Evolutionary conservation across 1,139 yeast genomes (phyloP).

Genomic region (Kodamaea arcana): DNA sequence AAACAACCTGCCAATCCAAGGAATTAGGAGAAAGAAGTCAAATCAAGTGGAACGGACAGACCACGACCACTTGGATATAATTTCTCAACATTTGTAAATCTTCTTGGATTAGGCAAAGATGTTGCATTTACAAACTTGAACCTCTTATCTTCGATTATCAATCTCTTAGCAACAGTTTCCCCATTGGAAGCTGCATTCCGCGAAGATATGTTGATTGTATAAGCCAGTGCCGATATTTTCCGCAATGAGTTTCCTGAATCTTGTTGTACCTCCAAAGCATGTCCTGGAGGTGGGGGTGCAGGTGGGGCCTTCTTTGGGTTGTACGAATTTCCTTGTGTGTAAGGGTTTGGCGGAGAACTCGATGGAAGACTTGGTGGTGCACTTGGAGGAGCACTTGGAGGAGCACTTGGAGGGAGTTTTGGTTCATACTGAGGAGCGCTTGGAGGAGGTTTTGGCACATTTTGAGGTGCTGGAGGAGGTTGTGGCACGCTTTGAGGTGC

Average conservation of each 20-base stretch:
- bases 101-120: conserved; percentile 81
- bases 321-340: conserved; percentile 7
- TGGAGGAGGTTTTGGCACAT: conserved; percentile 10
- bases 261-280: conserved; percentile 41
- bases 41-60: conserved; percentile 81
- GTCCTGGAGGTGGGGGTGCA: conserved; percentile 35
- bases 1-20: too few species aligned
- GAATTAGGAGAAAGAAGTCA: conserved; percentile 25
- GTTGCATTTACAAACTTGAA: conserved; percentile 66
- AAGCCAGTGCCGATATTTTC: conserved; percentile 55
- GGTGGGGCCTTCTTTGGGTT: conserved; percentile 25
- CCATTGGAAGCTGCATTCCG: conserved; percentile 13
- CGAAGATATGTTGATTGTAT: conserved; percentile 41
- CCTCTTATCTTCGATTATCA: conserved; percentile 64
- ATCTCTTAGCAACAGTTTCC: conserved; percentile 18
- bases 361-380: conserved; percentile 12
- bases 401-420: conserved; percentile 8
- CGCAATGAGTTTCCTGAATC: conserved; percentile 48
- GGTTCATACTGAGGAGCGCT: conserved; percentile 10
- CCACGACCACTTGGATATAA: conserved; percentile 96
- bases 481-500: conserved; percentile 1
- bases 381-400: conserved; percentile 7
- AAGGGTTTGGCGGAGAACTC: conserved; percentile 13
- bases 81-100: conserved; percentile 59
- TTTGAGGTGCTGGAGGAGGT: conserved; percentile 5